These are phyloP conservation scores for Gleditsia sinensis DNA, from an alignment of 306 rosid species.

Conservation along the genomic window DNA sequence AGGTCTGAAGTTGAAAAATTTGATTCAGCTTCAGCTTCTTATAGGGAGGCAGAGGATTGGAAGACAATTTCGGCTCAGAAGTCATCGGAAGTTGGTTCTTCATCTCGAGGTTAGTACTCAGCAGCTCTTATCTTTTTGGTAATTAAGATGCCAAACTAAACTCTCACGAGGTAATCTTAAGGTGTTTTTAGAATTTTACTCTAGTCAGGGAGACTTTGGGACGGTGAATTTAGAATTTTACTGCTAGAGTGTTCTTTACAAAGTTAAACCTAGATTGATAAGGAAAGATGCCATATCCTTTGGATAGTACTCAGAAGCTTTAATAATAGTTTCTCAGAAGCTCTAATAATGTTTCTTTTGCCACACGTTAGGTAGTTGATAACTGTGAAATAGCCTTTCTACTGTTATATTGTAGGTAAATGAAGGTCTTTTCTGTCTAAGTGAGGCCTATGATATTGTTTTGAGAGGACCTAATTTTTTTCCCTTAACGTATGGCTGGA, in stretches of 20 bases:
- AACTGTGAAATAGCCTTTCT: not conserved
- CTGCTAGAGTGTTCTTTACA: no score
- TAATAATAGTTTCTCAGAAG: no score
- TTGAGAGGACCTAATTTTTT: not conserved
- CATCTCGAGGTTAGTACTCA: conserved; percentile 49
- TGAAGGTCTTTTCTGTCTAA: not conserved
- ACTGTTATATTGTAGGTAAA: not conserved
- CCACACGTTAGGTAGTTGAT: conserved; percentile 1
- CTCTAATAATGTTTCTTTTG: not conserved
- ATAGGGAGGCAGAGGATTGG: conserved; percentile 24
- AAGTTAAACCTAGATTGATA: no score
- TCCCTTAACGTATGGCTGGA: not conserved
- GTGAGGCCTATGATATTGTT: not conserved
- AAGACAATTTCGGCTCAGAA: conserved; percentile 24
- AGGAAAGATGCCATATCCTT: no score
- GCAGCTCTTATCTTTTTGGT: no score
- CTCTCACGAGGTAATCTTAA: no score
- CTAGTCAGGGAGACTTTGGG: no score
- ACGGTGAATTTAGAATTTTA: no score
- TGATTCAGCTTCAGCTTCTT: conserved; percentile 39
- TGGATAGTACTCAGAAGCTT: no score
- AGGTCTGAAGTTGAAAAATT: conserved; percentile 24
- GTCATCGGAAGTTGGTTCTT: conserved; percentile 41
- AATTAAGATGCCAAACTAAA: no score
- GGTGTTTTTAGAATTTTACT: no score